Conservation (phyloP, 2,329 filamentous ascomycete genomes). For the Aquanectria penicillioides region DNA sequence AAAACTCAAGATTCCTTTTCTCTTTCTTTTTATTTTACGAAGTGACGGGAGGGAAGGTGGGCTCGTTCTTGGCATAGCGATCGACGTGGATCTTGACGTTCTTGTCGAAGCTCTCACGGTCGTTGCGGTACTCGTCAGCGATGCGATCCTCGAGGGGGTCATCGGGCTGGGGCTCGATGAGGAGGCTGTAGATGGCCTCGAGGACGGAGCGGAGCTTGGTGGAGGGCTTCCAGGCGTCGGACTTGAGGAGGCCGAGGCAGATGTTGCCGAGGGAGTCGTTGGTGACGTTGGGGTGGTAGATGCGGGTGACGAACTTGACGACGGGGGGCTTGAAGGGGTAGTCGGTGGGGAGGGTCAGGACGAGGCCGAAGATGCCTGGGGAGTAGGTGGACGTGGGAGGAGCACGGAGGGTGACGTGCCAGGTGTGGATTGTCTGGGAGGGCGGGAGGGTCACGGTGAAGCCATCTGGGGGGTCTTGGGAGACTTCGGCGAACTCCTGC, state of each 20-base stretch:
- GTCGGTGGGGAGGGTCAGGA: slow-evolving; percentile 77
- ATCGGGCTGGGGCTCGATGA: slow-evolving; percentile 85
- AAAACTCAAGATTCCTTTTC: too few relatives aligned
- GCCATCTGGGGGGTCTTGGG: slow-evolving; percentile 56
- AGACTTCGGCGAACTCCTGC: slow-evolving; percentile 66
- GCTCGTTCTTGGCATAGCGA: slow-evolving; percentile 70
- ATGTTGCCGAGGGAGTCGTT: slow-evolving; percentile 87
- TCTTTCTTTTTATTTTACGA: slow-evolving; percentile 10
- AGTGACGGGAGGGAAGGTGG: slow-evolving; percentile 46
- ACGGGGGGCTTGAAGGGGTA: slow-evolving; percentile 92
- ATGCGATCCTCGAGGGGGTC: slow-evolving; percentile 89
- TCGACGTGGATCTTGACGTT: slow-evolving; percentile 78
- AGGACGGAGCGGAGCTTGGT: slow-evolving; percentile 81
- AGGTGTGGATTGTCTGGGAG: slow-evolving; percentile 61
- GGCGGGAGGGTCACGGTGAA: slow-evolving; percentile 58
- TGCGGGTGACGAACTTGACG: slow-evolving; percentile 84
- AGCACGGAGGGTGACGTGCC: slow-evolving; percentile 60
- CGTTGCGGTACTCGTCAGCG: slow-evolving; percentile 82
- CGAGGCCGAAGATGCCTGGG: slow-evolving; percentile 79
- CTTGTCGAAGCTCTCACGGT: slow-evolving; percentile 76
- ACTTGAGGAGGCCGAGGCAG: slow-evolving; percentile 84
- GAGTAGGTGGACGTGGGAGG: slow-evolving; percentile 58
- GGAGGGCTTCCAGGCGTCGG: slow-evolving; percentile 92
- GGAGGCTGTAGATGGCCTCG: slow-evolving; percentile 77
- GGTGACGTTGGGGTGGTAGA: slow-evolving; percentile 95